Conservation (phyloP, 768 basidiomycete genomes). For the Hygrophorus pudorinus region DNA sequence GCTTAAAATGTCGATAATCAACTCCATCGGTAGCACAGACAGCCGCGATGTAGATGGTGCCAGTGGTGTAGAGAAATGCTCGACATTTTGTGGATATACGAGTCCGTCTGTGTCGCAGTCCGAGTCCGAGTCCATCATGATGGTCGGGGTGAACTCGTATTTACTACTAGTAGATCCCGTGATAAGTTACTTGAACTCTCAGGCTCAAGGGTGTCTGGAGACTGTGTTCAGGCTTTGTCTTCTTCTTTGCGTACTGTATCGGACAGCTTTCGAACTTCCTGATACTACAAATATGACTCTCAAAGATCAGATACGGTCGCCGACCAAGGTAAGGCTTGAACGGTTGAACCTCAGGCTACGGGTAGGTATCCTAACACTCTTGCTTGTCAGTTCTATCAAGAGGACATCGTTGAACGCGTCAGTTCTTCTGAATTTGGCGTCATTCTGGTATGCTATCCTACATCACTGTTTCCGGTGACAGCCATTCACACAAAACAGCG, state of each 20-base stretch:
- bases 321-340: conserved; percentile 13
- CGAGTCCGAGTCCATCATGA: too few relatives aligned
- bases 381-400: conserved; percentile 45
- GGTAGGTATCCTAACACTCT: background rate
- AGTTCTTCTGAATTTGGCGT: conserved; percentile 39
- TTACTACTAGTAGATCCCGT: too few relatives aligned
- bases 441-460: conserved; percentile 43
- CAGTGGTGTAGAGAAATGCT: too few relatives aligned
- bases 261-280: background rate
- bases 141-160: too few relatives aligned
- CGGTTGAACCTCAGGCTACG: background rate
- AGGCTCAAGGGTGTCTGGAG: too few relatives aligned
- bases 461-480: background rate
- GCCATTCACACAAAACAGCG: conserved; percentile 35
- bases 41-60: too few relatives aligned
- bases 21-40: background rate
- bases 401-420: conserved; percentile 52
- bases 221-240: background rate
- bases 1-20: background rate
- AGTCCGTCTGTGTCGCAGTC: too few relatives aligned
- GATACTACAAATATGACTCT: conserved; percentile 7
- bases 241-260: background rate
- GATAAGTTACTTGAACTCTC: too few relatives aligned
- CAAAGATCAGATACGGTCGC: conserved; percentile 6
- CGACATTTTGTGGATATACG: too few relatives aligned